Conservation (phyloP, 2,329 filamentous ascomycete genomes). For the Corniculantispora saksenae region DNA sequence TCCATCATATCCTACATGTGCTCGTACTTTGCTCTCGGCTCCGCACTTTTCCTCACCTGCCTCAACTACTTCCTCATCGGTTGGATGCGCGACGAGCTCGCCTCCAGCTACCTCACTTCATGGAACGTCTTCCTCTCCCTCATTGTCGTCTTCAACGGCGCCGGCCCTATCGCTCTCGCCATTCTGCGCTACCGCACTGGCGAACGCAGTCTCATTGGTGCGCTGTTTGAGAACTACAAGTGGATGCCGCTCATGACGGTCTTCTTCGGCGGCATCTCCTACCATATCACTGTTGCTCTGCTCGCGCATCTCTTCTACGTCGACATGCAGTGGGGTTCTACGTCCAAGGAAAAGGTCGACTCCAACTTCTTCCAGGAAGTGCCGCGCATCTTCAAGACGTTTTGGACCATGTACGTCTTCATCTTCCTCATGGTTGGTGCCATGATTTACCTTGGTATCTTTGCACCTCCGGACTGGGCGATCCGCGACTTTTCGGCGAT, state of each 20-base stretch:
- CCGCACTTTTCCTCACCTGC: constrained; percentile 65
- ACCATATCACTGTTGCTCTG: constrained; percentile 43
- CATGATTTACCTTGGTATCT: constrained; percentile 51
- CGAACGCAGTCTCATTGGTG: constrained; percentile 50
- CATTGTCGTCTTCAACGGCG: constrained; percentile 63
- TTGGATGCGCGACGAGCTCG: constrained; percentile 67
- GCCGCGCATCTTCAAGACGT: constrained; percentile 54
- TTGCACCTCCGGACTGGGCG: constrained; percentile 54
- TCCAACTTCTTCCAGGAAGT: constrained; percentile 59
- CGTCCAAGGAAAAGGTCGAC: constrained; percentile 58
- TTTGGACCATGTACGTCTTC: constrained; percentile 53
- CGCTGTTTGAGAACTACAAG: constrained; percentile 52
- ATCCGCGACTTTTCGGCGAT: constrained; percentile 61
- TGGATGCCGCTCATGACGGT: constrained; percentile 58
- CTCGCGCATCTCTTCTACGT: constrained; percentile 45
- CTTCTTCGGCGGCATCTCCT: constrained; percentile 46
- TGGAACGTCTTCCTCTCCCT: constrained; percentile 66
- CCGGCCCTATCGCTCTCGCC: constrained; percentile 63
- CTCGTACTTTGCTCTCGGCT: constrained; percentile 71
- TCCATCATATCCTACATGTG: constrained; percentile 72
- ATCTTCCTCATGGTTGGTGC: constrained; percentile 46
- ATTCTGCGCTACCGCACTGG: constrained; percentile 63
- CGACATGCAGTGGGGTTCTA: constrained; percentile 54
- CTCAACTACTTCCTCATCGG: constrained; percentile 73
- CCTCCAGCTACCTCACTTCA: constrained; percentile 67